A percentile compares a stretch with the other conserved stretches of the same genome.
Evolutionary conservation across 1,139 yeast genomes (phyloP).

Genomic region (Pichia sp.): DNA sequence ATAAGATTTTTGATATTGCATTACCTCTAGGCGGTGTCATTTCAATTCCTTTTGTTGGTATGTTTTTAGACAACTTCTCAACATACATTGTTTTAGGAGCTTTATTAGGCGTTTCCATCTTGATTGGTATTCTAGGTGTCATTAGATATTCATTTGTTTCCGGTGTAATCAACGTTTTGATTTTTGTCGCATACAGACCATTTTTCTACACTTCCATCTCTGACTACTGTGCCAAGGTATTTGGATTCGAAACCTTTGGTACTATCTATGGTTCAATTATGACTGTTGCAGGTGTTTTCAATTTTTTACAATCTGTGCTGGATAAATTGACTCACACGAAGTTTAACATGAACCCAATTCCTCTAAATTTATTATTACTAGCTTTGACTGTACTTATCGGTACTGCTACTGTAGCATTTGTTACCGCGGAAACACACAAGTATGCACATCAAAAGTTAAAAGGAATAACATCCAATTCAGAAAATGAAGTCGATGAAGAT

Average conservation of each 20-base stretch:
- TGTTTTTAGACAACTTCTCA: constrained; percentile 44
- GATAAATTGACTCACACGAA: constrained; percentile 45
- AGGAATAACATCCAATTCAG: neutral
- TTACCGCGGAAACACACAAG: constrained; percentile 16
- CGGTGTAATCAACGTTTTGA: constrained; percentile 38
- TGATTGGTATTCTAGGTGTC: constrained; percentile 36
- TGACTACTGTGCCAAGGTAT: constrained; percentile 74
- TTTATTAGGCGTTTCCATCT: constrained; percentile 36
- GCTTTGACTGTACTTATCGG: constrained; percentile 40
- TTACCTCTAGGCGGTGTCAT: constrained; percentile 52
- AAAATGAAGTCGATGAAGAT: neutral
- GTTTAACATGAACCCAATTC: constrained; percentile 50
- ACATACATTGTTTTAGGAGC: constrained; percentile 38
- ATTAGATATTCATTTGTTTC: constrained; percentile 22
- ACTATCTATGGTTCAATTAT: constrained; percentile 57
- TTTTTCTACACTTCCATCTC: constrained; percentile 56
- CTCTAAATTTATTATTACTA: constrained; percentile 40
- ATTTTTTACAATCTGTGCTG: constrained; percentile 43
- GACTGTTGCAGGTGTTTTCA: constrained; percentile 49
- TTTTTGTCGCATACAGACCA: constrained; percentile 52
- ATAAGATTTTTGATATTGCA: constrained; percentile 51
- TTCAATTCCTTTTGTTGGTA: constrained; percentile 54
- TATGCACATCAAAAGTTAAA: constrained; percentile 6
- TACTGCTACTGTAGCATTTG: constrained; percentile 21
- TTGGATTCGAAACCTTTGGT: constrained; percentile 89